Conservation (phyloP, 73 alveolate genomes). For the Tetrahymena borealis region DNA sequence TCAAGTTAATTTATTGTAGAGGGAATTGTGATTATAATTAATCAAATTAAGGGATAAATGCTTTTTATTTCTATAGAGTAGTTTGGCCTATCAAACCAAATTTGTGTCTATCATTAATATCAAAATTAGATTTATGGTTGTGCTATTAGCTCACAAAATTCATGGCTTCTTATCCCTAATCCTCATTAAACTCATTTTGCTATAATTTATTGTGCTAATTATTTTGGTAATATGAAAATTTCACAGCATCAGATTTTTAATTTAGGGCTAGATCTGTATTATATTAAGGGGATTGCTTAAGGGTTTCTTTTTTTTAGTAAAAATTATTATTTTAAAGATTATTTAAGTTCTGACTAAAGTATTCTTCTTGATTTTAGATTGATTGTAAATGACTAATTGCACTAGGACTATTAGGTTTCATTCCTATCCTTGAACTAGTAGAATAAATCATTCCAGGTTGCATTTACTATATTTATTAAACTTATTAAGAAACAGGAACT, state of each 20-base stretch:
- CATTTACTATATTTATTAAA: background rate
- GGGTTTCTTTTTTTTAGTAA: background rate
- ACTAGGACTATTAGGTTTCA: background rate
- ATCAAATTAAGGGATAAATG: background rate
- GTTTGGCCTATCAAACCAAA: background rate
- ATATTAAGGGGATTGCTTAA: background rate
- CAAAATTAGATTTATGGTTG: background rate
- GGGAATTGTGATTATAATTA: background rate
- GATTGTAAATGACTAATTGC: background rate
- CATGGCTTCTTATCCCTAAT: background rate
- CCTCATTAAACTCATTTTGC: background rate
- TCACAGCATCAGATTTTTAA: background rate
- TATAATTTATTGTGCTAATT: background rate
- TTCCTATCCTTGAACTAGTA: background rate
- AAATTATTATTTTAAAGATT: background rate
- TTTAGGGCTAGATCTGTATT: background rate
- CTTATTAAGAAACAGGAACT: background rate
- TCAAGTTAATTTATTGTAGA: background rate
- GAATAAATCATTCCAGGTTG: background rate
- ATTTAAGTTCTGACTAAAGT: background rate
- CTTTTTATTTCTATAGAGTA: background rate
- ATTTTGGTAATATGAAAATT: background rate
- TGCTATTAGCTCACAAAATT: background rate
- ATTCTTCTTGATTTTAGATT: background rate
- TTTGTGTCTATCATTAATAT: background rate